Conservation (phyloP, 495 filamentous ascomycete species). For the Thozetella sp. region DNA sequence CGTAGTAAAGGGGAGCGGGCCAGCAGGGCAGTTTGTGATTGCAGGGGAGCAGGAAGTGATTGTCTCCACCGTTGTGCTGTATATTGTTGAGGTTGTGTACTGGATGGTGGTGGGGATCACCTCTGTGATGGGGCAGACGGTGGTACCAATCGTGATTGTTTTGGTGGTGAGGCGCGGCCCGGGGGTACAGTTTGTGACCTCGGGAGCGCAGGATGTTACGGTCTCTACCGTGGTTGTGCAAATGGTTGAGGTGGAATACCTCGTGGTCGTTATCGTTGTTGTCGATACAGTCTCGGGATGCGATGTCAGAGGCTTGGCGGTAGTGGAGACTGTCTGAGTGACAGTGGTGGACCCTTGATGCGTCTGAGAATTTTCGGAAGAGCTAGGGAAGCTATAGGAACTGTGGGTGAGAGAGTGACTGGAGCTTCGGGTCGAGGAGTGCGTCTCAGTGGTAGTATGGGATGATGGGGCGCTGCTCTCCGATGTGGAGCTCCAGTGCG, state of each 20-base stretch:
- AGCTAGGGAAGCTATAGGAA: no score
- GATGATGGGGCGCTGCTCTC: no score
- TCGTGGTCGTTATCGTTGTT: constrained; percentile 7
- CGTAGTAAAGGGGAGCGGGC: background rate
- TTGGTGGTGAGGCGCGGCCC: constrained; percentile 53
- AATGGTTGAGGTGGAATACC: constrained; percentile 56
- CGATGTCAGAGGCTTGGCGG: constrained; percentile 9
- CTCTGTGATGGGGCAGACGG: constrained; percentile 56
- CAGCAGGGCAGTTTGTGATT: background rate
- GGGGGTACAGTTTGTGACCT: constrained; percentile 59
- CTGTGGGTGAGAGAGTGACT: background rate
- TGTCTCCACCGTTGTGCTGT: background rate
- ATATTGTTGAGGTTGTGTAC: background rate
- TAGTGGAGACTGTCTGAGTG: constrained; percentile 1
- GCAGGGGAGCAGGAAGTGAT: background rate
- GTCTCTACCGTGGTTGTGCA: constrained; percentile 60
- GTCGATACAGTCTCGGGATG: background rate
- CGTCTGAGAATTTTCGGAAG: no score
- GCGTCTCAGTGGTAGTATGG: no score
- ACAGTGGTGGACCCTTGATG: no score
- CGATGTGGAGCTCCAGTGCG: no score
- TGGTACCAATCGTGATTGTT: constrained; percentile 57
- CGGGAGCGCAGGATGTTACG: constrained; percentile 56
- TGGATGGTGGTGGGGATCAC: background rate
- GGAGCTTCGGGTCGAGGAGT: background rate